These are phyloP conservation scores for Evernia prunastri DNA, from an alignment of 495 filamentous ascomycete species.

Conservation along the genomic window DNA sequence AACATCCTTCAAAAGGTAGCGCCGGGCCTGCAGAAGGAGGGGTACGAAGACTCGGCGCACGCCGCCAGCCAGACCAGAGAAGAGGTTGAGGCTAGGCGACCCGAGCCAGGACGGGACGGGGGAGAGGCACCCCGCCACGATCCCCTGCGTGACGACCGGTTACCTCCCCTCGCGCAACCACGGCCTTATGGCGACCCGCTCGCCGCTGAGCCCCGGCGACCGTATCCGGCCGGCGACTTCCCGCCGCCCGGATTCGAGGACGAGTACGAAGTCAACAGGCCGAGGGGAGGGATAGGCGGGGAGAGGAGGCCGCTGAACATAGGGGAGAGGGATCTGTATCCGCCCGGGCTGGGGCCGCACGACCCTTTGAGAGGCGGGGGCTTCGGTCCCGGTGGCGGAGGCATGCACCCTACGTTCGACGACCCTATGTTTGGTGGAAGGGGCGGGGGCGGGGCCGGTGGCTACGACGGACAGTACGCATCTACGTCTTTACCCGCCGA, in stretches of 20 bases:
- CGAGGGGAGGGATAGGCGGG: slow-evolving; percentile 45
- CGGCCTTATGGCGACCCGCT: slow-evolving; percentile 65
- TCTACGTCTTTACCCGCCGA: background rate
- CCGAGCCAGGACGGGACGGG: slow-evolving; percentile 27
- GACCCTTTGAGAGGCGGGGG: slow-evolving; percentile 67
- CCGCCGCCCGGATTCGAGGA: slow-evolving; percentile 88
- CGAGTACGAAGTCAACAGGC: slow-evolving; percentile 76
- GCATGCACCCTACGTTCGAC: slow-evolving; percentile 95
- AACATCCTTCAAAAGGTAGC: slow-evolving; percentile 75
- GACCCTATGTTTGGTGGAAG: slow-evolving; percentile 77
- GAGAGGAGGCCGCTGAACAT: slow-evolving; percentile 56
- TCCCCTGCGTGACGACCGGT: slow-evolving; percentile 46
- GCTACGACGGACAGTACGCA: slow-evolving; percentile 10
- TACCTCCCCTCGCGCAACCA: slow-evolving; percentile 54
- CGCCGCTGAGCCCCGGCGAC: slow-evolving; percentile 51
- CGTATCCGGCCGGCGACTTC: slow-evolving; percentile 69
- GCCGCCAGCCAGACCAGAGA: slow-evolving; percentile 12
- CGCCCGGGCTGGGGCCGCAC: slow-evolving; percentile 74
- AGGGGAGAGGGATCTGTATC: slow-evolving; percentile 82
- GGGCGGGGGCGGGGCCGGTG: slow-evolving; percentile 37
- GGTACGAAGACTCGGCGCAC: slow-evolving; percentile 55
- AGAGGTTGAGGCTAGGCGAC: slow-evolving; percentile 20
- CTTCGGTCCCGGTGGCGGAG: slow-evolving; percentile 54
- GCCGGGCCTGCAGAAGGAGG: slow-evolving; percentile 66
- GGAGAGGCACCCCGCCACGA: slow-evolving; percentile 38